Conservation (phyloP, 2,329 filamentous ascomycete species). For the Coleophoma crateriformis region DNA sequence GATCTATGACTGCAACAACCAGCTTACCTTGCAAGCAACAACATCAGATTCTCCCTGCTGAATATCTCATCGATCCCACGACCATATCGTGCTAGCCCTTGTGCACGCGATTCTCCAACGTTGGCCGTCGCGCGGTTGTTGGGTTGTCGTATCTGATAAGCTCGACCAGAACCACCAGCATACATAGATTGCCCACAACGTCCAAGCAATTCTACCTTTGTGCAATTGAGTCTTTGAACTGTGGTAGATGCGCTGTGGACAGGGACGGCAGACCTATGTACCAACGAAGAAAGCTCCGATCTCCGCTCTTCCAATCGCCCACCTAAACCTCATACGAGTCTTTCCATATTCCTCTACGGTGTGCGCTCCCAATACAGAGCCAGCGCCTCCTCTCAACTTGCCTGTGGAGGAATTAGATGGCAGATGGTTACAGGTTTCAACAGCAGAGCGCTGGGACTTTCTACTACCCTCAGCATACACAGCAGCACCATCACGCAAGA, state of each 20-base stretch:
- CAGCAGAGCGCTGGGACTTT: conserved; percentile 53
- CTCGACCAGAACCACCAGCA: too few relatives aligned
- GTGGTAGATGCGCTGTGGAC: conserved; percentile 20
- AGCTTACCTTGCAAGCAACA: too few relatives aligned
- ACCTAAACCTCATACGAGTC: conserved; percentile 13
- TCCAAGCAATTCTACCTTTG: too few relatives aligned
- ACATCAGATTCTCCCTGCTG: too few relatives aligned
- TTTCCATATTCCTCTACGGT: conserved; percentile 8
- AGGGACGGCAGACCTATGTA: conserved; percentile 24
- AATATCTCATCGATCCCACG: too few relatives aligned
- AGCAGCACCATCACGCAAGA: conserved; percentile 32
- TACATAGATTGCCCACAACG: too few relatives aligned
- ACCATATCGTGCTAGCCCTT: too few relatives aligned
- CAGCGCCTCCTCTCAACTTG: conserved; percentile 14
- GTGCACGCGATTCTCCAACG: too few relatives aligned
- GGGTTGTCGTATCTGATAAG: too few relatives aligned
- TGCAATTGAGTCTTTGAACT: too few relatives aligned
- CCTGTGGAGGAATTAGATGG: conserved; percentile 48
- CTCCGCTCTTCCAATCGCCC: conserved; percentile 20
- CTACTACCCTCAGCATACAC: conserved; percentile 44
- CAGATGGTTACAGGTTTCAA: conserved; percentile 62
- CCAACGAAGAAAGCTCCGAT: conserved; percentile 26
- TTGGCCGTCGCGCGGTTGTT: too few relatives aligned
- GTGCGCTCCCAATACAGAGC: conserved; percentile 18
- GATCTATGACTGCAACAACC: too few relatives aligned